Evolutionary conservation across 768 basidiomycete genomes (phyloP).

Genomic region (Amanita phalloides): DNA sequence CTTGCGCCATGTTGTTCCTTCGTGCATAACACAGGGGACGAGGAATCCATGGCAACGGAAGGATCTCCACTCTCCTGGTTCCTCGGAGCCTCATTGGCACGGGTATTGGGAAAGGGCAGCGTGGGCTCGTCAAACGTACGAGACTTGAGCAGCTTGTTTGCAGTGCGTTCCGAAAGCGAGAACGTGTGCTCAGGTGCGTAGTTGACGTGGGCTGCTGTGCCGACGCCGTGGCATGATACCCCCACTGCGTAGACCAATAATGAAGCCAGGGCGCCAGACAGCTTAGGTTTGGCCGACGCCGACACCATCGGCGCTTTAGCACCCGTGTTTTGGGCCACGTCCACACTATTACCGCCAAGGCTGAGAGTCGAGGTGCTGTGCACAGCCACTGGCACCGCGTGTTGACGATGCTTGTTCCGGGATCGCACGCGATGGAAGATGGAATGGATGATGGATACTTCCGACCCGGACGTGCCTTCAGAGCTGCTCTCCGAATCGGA

Average conservation of each 20-base stretch:
- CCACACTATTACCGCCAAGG: background rate
- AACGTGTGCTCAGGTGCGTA: slow-evolving; percentile 88
- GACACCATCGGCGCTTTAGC: background rate
- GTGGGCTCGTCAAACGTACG: too few relatives aligned
- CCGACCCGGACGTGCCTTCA: background rate
- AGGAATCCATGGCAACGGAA: background rate
- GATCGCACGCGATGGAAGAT: slow-evolving; percentile 21
- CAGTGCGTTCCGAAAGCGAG: slow-evolving; percentile 80
- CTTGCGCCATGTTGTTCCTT: background rate
- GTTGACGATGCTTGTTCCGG: slow-evolving; percentile 7
- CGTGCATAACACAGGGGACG: background rate
- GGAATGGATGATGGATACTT: slow-evolving; percentile 29
- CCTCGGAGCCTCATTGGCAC: too few relatives aligned
- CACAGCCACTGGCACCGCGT: background rate
- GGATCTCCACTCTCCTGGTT: background rate
- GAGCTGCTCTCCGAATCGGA: slow-evolving; percentile 25
- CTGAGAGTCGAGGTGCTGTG: background rate
- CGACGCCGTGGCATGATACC: slow-evolving; percentile 89
- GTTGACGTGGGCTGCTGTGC: slow-evolving; percentile 60
- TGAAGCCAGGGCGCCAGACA: slow-evolving; percentile 61
- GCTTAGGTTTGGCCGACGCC: slow-evolving; percentile 40
- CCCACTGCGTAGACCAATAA: slow-evolving; percentile 96
- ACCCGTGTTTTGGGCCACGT: background rate
- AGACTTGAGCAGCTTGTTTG: slow-evolving; percentile 64
- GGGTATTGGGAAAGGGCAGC: too few relatives aligned